Evolutionary conservation across 1,284 basidiomycete species (phyloP), one percentile per base, ranked within the genome.

Genomic region (Moesziomyces sp.): DNA sequence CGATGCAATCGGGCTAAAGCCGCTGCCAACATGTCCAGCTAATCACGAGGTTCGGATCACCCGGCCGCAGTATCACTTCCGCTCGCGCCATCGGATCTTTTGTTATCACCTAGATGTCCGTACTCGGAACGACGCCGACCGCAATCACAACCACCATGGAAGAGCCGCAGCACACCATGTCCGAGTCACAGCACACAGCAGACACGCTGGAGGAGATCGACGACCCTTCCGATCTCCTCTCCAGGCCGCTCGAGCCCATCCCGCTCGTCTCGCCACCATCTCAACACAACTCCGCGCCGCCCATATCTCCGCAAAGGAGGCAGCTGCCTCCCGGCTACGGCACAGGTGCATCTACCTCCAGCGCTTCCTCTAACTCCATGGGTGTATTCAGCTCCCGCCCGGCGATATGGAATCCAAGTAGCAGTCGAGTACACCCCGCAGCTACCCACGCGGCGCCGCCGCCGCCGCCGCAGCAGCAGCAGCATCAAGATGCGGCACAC

Each of bases 201-300:
- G 71, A 77, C 38, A 35, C 51, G 8, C 53, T 77, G 28, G 67
- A 74, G 53, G 71, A 74, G 67, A 66, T 77, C 43, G 71, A 74
- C 42, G 67, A 77, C 46, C 63, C 68, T 13, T 54, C 67, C 38
- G 67, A 71, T 46, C 63, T 74, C 14, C 64, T 77, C 0, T 59
- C 62, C 4, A 46, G n/a, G 26, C 74, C 70, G n/a, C 68, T 72
- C 19, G 61, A 67, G 53, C 70, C 57, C 7, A 42, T 52, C 13
- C 60, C 68, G 38, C 60, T 72, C 42, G 40, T 74, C 34, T 53
- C 34, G 34, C 59, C 54, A 16, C 60, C 56, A 9, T 28, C 56
- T 8, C 35, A 44, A 10, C 34, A 18, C 8, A 30, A 24, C 0
- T 19, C 49, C 8, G 13, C 40, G 14, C 43, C 26, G 19, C 28